These are phyloP conservation scores for Blastobotrys capitulatus DNA, from an alignment of 1,139 yeast species.

Conservation along the genomic window DNA sequence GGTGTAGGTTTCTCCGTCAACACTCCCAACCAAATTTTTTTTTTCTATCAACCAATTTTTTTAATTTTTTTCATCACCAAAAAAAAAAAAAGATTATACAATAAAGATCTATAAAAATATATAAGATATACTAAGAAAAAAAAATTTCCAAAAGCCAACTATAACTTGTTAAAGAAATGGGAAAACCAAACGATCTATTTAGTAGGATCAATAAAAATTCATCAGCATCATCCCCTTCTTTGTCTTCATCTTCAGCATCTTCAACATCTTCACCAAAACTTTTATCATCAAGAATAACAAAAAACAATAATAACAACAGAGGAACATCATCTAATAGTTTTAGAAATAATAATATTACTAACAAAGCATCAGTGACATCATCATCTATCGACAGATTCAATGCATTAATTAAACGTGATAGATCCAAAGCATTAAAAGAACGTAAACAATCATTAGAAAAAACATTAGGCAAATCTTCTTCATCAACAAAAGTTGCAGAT, in stretches of 20 bases:
- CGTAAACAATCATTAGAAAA: not conserved
- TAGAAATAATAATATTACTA: not conserved
- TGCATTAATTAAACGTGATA: slow-evolving; percentile 5
- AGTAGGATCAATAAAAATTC: not conserved
- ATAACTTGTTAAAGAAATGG: not conserved
- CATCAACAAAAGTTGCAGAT: too few species aligned
- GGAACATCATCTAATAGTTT: too few species aligned
- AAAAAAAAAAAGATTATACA: too few species aligned
- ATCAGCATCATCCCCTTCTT: not conserved
- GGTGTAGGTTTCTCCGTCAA: too few species aligned
- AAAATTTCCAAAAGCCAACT: too few species aligned
- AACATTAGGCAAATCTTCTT: not conserved
- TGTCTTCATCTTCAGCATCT: too few species aligned
- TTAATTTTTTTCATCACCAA: too few species aligned
- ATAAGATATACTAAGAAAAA: too few species aligned
- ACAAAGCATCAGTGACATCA: not conserved
- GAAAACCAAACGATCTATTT: not conserved
- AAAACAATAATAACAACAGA: not conserved
- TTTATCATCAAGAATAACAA: not conserved
- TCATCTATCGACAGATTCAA: slow-evolving; percentile 5
- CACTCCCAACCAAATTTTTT: too few species aligned
- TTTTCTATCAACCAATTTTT: too few species aligned
- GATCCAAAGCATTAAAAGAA: not conserved
- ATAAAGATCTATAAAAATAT: too few species aligned
- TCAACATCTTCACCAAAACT: too few species aligned